Evolutionary conservation across 2,329 filamentous ascomycete genomes (phyloP).

Genomic region (Beauveria sp.): DNA sequence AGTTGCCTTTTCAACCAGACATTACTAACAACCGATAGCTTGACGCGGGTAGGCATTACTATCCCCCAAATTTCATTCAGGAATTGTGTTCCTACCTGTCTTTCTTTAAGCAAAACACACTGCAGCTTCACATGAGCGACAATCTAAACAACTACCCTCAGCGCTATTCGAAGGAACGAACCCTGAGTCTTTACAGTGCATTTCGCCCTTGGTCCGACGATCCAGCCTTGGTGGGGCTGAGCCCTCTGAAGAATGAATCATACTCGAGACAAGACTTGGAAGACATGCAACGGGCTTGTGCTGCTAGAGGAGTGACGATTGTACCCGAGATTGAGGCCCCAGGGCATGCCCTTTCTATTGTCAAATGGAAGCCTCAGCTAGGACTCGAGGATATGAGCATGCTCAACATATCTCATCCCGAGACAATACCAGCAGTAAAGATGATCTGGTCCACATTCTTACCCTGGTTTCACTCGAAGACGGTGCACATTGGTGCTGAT

Average conservation of each 20-base stretch:
- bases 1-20: not conserved
- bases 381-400: slow-evolving; percentile 41
- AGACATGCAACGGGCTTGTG: slow-evolving; percentile 43
- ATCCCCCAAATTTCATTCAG: slow-evolving; percentile 43
- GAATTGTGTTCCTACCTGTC: slow-evolving; percentile 53
- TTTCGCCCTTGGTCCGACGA: slow-evolving; percentile 47
- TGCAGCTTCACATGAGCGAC: slow-evolving; percentile 51
- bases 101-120: slow-evolving; percentile 53
- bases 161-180: slow-evolving; percentile 37
- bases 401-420: slow-evolving; percentile 36
- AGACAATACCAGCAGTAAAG: slow-evolving; percentile 42
- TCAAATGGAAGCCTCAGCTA: slow-evolving; percentile 49
- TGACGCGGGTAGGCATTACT: slow-evolving; percentile 49
- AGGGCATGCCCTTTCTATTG: slow-evolving; percentile 47
- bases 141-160: slow-evolving; percentile 39
- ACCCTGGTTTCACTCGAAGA: slow-evolving; percentile 48
- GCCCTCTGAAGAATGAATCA: slow-evolving; percentile 45
- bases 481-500: slow-evolving; percentile 47
- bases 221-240: slow-evolving; percentile 38
- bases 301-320: slow-evolving; percentile 46
- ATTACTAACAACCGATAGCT: slow-evolving; percentile 19
- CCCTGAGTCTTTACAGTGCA: slow-evolving; percentile 42
- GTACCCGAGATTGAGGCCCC: slow-evolving; percentile 54
- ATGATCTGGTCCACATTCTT: slow-evolving; percentile 44
- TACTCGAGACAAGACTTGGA: slow-evolving; percentile 44